Percentiles rank a stretch among this genome's conserved stretches.
Conservation (phyloP, 495 filamentous ascomycete genomes). For the Copromyces sp. region DNA sequence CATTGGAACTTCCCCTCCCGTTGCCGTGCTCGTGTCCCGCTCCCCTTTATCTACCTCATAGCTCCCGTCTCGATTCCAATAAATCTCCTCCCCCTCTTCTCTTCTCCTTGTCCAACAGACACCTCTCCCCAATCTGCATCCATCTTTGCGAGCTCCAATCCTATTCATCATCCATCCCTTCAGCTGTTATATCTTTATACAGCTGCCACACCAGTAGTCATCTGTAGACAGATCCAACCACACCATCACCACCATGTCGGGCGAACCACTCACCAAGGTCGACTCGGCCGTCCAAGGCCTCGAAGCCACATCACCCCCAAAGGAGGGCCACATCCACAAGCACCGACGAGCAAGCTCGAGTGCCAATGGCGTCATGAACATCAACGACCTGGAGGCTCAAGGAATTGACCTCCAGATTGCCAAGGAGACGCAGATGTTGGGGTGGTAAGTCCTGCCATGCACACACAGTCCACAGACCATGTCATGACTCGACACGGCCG, state of each 20-base stretch:
- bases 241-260: slow-evolving; percentile 42
- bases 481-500: not conserved
- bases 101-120: slow-evolving; percentile 15
- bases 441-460: slow-evolving; percentile 56
- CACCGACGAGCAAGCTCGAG: slow-evolving; percentile 60
- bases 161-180: slow-evolving; percentile 4
- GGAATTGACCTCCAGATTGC: slow-evolving; percentile 67
- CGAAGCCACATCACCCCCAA: slow-evolving; percentile 49
- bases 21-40: not conserved
- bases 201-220: not conserved
- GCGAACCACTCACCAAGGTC: slow-evolving; percentile 64
- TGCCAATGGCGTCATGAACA: slow-evolving; percentile 59
- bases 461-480: not conserved
- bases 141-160: not conserved
- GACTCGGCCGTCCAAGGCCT: slow-evolving; percentile 78
- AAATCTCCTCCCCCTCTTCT: slow-evolving; percentile 7
- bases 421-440: slow-evolving; percentile 78
- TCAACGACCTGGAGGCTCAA: slow-evolving; percentile 73
- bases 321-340: slow-evolving; percentile 38
- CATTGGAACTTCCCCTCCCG: not conserved
- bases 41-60: not conserved
- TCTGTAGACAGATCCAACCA: slow-evolving; percentile 3
- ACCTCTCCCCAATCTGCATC: not conserved
- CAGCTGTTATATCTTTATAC: not conserved
- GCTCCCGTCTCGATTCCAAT: not conserved